Base-by-base conservation (phyloP, 345 rosid species). In the Sonneratia alba region DNA sequence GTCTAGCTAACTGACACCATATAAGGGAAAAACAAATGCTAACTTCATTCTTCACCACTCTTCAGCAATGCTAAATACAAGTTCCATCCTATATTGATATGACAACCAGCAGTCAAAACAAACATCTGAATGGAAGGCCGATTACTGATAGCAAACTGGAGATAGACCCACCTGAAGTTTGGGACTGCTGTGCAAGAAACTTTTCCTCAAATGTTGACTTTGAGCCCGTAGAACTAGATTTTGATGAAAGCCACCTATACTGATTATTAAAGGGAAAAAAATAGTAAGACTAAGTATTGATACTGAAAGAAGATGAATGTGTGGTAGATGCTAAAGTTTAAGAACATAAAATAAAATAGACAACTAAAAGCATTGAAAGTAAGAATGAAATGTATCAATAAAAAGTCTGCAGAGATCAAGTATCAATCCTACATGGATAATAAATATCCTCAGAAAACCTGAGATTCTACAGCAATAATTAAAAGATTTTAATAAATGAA, bases 211-310 rank as follows among this genome's bases (percentile, higher is more conserved):
- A 90, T 67, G 87, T 83, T 74, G 98, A 88, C 81, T 87, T 90
- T 34, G 88, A 63, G 77, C 78, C 66, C 24, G 80, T 75, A 81
- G 80, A 73, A 79, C 84, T 83, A 65, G 97, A 86, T 84, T 90
- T 92, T 75, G 97, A 87, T 72, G 99, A 95, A 81, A 95, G 90
- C 99, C 99, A 92, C 92, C 92, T 89, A 86, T 95, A 95, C 99
- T 95, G 97, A 81, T 79, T 83, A 75, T 79, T 57, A 32, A 72
- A 55, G 6, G 45, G 81, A 70, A 81, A 70, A 64, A 83, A 74
- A 72, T 67, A 80, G 68, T 59, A 22, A 49, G 27, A 22, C 56
- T 66, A 72, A 67, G 43, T 74, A 70, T 68, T 56, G 64, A 63
- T 71, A 66, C 69, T 45, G 27, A 71, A 76, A 73, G 49, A 73